These are phyloP conservation scores for Alternaria sp. DNA, from an alignment of 2,329 filamentous ascomycete genomes.

Conservation along the genomic window DNA sequence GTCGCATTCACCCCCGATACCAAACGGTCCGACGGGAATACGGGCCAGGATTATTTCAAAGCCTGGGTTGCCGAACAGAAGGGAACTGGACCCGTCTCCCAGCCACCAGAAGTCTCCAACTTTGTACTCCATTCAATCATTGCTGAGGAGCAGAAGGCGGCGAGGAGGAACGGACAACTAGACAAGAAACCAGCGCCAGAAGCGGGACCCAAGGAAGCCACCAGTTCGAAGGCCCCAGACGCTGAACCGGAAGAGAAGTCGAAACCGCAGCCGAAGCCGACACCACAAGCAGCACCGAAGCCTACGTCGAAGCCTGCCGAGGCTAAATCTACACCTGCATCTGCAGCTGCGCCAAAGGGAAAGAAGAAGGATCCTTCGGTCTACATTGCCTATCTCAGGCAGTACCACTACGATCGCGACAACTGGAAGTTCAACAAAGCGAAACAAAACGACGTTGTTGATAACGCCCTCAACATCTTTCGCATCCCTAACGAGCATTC, in stretches of 20 bases:
- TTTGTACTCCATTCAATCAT: conserved; percentile 31
- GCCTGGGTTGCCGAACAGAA: conserved; percentile 53
- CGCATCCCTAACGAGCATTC: conserved; percentile 74
- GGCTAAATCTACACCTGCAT: not conserved
- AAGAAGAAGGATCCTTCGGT: conserved; percentile 62
- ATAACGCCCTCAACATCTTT: conserved; percentile 76
- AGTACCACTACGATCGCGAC: conserved; percentile 72
- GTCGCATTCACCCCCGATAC: conserved; percentile 71
- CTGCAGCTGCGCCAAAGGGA: conserved; percentile 15
- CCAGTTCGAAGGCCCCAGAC: not conserved
- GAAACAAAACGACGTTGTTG: conserved; percentile 82
- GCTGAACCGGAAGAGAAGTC: not conserved
- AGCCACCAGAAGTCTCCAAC: conserved; percentile 31
- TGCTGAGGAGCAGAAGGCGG: conserved; percentile 20
- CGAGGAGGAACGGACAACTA: conserved; percentile 19
- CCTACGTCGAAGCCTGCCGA: not conserved
- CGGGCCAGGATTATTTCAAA: conserved; percentile 59
- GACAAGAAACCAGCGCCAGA: conserved; percentile 21
- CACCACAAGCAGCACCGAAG: not conserved
- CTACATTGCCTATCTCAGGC: conserved; percentile 76
- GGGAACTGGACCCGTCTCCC: conserved; percentile 28
- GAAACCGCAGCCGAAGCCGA: conserved; percentile 2
- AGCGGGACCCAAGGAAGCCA: conserved; percentile 6
- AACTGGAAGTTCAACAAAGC: conserved; percentile 98
- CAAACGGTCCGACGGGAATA: conserved; percentile 64